Percentiles rank a stretch among this genome's conserved stretches.
phyloP scores from a whole-genome alignment of 225 moss, liverwort and hornwort genomes.

The Thuidium tamariscinum region DNA sequence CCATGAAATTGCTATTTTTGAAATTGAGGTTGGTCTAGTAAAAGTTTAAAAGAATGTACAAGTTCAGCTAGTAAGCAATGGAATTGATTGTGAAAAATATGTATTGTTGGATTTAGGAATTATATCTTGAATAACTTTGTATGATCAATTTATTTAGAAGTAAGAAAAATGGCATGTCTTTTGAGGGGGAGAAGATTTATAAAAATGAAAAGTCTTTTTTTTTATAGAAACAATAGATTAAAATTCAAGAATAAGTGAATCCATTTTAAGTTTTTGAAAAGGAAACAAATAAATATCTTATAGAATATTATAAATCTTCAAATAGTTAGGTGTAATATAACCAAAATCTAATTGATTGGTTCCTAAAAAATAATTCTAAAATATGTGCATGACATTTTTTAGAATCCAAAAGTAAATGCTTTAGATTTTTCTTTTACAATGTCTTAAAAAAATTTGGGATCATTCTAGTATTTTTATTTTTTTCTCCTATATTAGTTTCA shows the following conservation, averaged over 20 bases:
- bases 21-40: not conserved
- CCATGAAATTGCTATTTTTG: not conserved
- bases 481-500: not conserved
- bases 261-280: not conserved
- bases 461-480: not conserved
- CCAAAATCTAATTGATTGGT: not conserved
- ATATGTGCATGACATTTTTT: not conserved
- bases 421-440: not conserved
- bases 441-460: not conserved
- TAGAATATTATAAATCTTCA: not conserved
- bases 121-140: not conserved
- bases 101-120: not conserved
- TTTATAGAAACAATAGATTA: not conserved
- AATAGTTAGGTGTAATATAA: not conserved
- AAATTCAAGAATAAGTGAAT: fast-evolving
- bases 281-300: not conserved
- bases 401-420: not conserved
- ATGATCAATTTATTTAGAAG: not conserved
- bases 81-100: not conserved
- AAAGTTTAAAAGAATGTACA: not conserved
- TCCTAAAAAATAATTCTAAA: not conserved
- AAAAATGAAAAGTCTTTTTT: not conserved
- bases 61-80: not conserved
- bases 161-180: not conserved
- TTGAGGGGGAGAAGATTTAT: fast-evolving